Base-by-base conservation (phyloP, 2,329 filamentous ascomycete genomes). In the Talaromyces sp. region DNA sequence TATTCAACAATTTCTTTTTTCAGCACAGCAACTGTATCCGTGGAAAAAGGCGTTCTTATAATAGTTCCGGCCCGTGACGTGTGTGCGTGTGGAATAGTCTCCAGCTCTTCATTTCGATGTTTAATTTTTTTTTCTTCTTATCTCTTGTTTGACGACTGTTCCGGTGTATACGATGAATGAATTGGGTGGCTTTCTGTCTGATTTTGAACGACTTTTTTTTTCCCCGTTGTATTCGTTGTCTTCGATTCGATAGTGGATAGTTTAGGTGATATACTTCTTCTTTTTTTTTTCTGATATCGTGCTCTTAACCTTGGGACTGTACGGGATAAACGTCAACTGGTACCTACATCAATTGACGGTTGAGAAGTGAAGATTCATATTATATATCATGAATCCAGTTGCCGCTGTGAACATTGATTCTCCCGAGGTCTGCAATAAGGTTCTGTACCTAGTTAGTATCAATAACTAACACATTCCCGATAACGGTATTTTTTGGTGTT, bases 101-200 rank as follows among this genome's bases (percentile, higher is more conserved):
- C 19, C 36, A 27, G 25, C 29, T 34, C 31, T 31, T 59, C 13
- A 22, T 43, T 13, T 19, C 13, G 38, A 36, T 15, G 36, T 34
- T 25, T 47, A 8, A n/a, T n/a, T n/a, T 51, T 17, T 49, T 25
- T 22, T 13, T 17, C 38, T 17, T 49, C 13, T 7, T 13, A 5
- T 31, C 22, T 61, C 4, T 15, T 56, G 51, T 53, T 53, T 31
- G 17, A 56, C 53, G 53, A 56, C 15, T 38, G 11, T 56, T 15
- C 17, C 19, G n/a, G 19, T 61, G 40, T 61, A 61, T 51, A 51
- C 31, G 47, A 61, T 40, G 45, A 36, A 61, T 29, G 59, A 61
- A 38, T 17, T 38, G 11, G 59, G 45, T 27, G 59, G 59, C 45
- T 61, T n/a, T 61, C 19, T 54, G 53, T 36, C n/a, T 56, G 49